Evolutionary conservation across 176 grass and related monocot genomes (phyloP).

Genomic region (Secale cereale): DNA sequence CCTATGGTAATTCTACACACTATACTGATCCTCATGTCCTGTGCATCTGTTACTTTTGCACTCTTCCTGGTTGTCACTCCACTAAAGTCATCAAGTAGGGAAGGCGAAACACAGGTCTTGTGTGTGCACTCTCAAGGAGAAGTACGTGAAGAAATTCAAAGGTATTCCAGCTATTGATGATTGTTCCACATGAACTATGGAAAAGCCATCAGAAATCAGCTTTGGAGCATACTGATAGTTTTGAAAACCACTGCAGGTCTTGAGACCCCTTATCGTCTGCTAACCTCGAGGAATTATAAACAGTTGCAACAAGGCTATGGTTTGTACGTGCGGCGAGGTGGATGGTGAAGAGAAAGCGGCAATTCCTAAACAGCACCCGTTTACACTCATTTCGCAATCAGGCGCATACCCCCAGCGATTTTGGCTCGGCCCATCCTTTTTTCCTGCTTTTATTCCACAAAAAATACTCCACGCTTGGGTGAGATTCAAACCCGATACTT

Average conservation of each 20-base stretch:
- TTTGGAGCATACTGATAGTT: constrained; percentile 4
- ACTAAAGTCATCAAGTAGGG: constrained; percentile 60
- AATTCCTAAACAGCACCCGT: too few species aligned
- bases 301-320: too few species aligned
- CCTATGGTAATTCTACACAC: constrained; percentile 39
- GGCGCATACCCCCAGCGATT: too few species aligned
- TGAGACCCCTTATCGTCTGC: too few species aligned
- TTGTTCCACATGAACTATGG: not conserved
- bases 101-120: constrained; percentile 27
- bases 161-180: not conserved
- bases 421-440: too few species aligned
- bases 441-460: too few species aligned
- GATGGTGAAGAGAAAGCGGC: too few species aligned
- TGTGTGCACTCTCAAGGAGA: not conserved
- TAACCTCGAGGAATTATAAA: too few species aligned
- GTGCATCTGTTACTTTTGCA: constrained; percentile 49
- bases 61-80: constrained; percentile 65
- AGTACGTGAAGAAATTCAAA: constrained; percentile 36
- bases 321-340: too few species aligned
- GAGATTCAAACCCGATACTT: too few species aligned
- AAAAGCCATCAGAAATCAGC: constrained; percentile 9
- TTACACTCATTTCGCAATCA: too few species aligned
- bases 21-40: constrained; percentile 51
- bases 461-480: too few species aligned
- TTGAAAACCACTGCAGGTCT: constrained; percentile 20